Evolutionary conservation across 805 yeast genomes (phyloP), one percentile per base, ranked within the genome.

Genomic region (Kurtzmaniella cleridarum): DNA sequence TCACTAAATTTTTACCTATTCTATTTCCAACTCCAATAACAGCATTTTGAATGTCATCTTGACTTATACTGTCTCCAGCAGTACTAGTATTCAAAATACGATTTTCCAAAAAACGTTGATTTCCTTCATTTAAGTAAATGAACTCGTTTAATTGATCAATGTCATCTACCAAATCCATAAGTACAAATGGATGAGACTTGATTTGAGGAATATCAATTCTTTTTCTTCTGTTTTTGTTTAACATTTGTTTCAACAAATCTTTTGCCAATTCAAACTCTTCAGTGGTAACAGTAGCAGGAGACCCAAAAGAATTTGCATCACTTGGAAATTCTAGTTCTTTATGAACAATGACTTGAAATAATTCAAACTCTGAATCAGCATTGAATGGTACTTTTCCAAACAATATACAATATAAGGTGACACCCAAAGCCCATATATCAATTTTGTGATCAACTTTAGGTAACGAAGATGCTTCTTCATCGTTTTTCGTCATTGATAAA

Each of bases 341-440:
- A 38, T 77, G 75, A 32, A 80, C 85, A 47, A 93, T 93, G 10
- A 79, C 88, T 41, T 83, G 82, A 59, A 91, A 90, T 38, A 93
- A 68, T 42, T 84, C 95, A 62, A 75, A 91, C 53, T 89, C 96
- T 26, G 86, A 79, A 35, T 80, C 89, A 1, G 90, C 95, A 54
- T 81, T 78, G 57, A 91, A 93, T 2, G 98, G 98, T 32, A 93
- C 75, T 45, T 74, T 71, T 9, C 98, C 98, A 63, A 86, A 91
- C 11, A 91, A 55, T 29, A 93, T 64, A 56, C 97, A 90, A 59
- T 80, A 93, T 13, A 93, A 64, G 0, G 98, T 90, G 5, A 91
- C 89, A 9, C 98, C 98, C 15, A 89, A 61, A 0, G 98, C 95
- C 98, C 98, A 93, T n/a, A 91, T 84, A 62, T 93, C 98, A 40